Evolutionary conservation across 2,329 filamentous ascomycete species (phyloP), one percentile per base, ranked within the genome.

Genomic region (Pseudogymnoascus sp.): DNA sequence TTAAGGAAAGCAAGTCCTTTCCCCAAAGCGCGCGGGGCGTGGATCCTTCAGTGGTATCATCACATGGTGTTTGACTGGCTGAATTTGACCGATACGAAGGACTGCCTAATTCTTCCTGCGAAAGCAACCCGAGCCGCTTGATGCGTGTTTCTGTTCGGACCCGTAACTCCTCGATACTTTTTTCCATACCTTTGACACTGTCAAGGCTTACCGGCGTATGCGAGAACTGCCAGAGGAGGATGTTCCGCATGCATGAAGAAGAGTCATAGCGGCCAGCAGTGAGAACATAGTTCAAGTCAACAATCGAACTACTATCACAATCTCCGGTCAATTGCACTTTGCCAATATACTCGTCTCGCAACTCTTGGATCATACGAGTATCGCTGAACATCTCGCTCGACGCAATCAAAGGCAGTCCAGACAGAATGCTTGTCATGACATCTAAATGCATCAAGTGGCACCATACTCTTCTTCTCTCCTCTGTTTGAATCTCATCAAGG

Each of bases 361-460:
- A 73, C 64, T 86, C 85, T 8, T 80, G 70, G 0, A 83, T 83
- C 7, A 80, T 70, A 28, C 74, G 75, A 0, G 82, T 84, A 63
- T 86, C 81, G 43, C 78, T 82, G 4, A 59, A 20, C 22, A 39
- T 59, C 20, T 84, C 82, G 68, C 84, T 80, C 63, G 84, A 72
- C 64, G 82, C 83, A 20, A 67, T 64, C n/a, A 33, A 20, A 37
- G 57, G 57, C 30, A 58, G 12, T 80, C 81, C 3, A 79, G 73
- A 61, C 84, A 79, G 63, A 85, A 82, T 3, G 80, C 77, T 0
- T 79, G 77, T 11, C 80, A 77, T 59, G 4, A 81, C 71, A 65
- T 88, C 85, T 0, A 86, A 73, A 3, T 80, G 74, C 39, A 84
- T 73, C 11, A 87, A 76, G n/a, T 85, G 81, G 77, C 82, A 86